These are phyloP conservation scores for Leucaena leucocephala DNA, from an alignment of 306 rosid species.

Conservation along the genomic window DNA sequence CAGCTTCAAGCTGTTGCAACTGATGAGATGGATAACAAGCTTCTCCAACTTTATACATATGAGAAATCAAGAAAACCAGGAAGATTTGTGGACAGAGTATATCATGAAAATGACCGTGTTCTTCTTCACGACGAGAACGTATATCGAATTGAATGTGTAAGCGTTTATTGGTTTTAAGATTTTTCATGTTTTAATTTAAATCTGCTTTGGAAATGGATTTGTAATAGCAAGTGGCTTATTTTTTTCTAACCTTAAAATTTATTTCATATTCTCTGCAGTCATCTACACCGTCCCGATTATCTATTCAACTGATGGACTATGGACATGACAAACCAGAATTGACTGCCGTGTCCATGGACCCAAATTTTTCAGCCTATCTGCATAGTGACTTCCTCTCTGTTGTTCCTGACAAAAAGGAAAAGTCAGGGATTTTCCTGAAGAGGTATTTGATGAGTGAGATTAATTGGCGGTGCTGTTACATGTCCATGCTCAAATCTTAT, in stretches of 20 bases:
- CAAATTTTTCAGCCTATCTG: slow-evolving; percentile 83
- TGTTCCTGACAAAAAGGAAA: slow-evolving; percentile 78
- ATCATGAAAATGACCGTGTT: slow-evolving; percentile 94
- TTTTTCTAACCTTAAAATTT: slow-evolving; percentile 9
- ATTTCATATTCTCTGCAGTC: slow-evolving; percentile 53
- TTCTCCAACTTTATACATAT: slow-evolving; percentile 83
- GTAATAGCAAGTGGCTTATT: background rate
- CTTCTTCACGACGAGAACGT: slow-evolving; percentile 94
- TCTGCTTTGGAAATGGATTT: slow-evolving; percentile 23
- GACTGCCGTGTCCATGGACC: slow-evolving; percentile 94
- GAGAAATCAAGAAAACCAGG: slow-evolving; percentile 88
- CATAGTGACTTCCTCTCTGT: slow-evolving; percentile 76
- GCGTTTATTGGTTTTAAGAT: slow-evolving; percentile 37
- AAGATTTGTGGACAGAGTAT: slow-evolving; percentile 80
- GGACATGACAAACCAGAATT: slow-evolving; percentile 94
- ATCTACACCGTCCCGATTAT: slow-evolving; percentile 62
- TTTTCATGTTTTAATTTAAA: slow-evolving; percentile 17
- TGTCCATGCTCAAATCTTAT: slow-evolving; percentile 32
- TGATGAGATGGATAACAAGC: slow-evolving; percentile 97
- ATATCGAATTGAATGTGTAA: slow-evolving; percentile 90
- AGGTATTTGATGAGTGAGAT: slow-evolving; percentile 58
- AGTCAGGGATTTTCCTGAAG: slow-evolving; percentile 77
- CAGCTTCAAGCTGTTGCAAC: slow-evolving; percentile 91
- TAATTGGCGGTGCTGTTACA: slow-evolving; percentile 30
- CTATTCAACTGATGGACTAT: slow-evolving; percentile 92